Base-by-base conservation (phyloP, 768 basidiomycete species). In the Panus rudis region DNA sequence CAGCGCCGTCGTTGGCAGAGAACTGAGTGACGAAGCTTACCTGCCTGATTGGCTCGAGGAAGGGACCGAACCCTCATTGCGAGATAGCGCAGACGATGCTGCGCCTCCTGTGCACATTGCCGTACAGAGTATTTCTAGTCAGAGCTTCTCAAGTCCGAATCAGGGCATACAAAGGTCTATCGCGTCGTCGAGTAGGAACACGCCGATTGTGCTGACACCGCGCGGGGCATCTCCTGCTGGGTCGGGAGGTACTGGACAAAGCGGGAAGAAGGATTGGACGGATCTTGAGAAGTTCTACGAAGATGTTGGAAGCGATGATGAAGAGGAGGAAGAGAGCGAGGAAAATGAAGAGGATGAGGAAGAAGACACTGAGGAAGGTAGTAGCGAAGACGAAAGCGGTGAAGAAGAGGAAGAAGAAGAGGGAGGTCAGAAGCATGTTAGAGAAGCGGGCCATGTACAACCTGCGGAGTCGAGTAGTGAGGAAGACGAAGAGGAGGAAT, bases 41-140 rank as follows among this genome's bases (percentile, higher is more conserved):
- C 62, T 94, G 0, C 88, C 90, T 0, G 89, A 90, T 53, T 96
- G 93, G 93, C 70, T 86, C 4, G 90, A 93, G 60, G 71, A 77
- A 42, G 92, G 91, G 0, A 88, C 88, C 4, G 88, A 92, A 51
- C 65, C 86, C 1, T 69, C 75, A 0, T 63, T 97, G 43, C 75
- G 93, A 45, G 84, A 91, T 47, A 69, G 66, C 16, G 75, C 73
- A 35, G 80, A 83, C 8, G 83, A 84, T 43, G 51, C 51, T 1
- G 55, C 55, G n/a, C 55, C 51, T 2, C 33, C 7, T 8, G 23
- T 32, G 19, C 57, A 62, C 24, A 59, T 57, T 10, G 28, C 33
- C n/a, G 33, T 55, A 6, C 56, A 61, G 16, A 63, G 64, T 30
- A 61, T 55, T 14, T 55, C 64, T 4, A 59, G 64, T 25, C 69